Evolutionary conservation across 1,284 basidiomycete species (phyloP).

Genomic region (Fomitopsis betulina): DNA sequence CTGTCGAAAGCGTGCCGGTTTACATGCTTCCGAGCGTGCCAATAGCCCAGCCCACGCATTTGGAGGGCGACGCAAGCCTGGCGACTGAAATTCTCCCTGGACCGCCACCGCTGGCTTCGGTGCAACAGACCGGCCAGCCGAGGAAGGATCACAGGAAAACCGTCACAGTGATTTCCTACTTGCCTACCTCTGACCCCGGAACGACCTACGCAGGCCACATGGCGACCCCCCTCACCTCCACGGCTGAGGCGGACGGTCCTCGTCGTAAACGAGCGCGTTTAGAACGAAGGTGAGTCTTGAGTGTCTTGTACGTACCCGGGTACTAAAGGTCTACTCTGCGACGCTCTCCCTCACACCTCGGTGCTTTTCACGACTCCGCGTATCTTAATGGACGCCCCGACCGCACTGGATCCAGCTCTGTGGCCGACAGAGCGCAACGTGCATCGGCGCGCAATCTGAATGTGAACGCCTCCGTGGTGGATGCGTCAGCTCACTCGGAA

Average conservation of each 20-base stretch:
- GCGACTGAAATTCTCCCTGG: constrained; percentile 84
- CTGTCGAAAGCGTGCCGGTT: constrained; percentile 61
- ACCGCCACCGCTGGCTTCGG: constrained; percentile 63
- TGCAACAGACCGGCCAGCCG: constrained; percentile 52
- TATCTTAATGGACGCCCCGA: neutral
- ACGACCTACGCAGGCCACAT: constrained; percentile 72
- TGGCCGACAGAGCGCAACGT: constrained; percentile 67
- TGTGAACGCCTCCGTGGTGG: constrained; percentile 34
- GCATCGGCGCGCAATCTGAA: constrained; percentile 67
- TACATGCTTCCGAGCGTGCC: constrained; percentile 65
- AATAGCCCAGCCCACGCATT: constrained; percentile 68
- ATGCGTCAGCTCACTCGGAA: constrained; percentile 31
- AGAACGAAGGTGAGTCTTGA: constrained; percentile 61
- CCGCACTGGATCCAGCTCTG: constrained; percentile 32
- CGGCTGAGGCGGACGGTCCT: constrained; percentile 55
- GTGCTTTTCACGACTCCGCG: constrained; percentile 7
- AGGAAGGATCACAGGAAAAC: constrained; percentile 77
- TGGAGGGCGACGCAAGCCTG: constrained; percentile 70
- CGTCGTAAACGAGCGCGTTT: constrained; percentile 67
- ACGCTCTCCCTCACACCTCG: neutral
- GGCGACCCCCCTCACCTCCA: constrained; percentile 44
- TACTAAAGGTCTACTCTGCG: neutral
- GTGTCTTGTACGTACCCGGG: neutral
- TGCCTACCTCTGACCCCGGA: constrained; percentile 76
- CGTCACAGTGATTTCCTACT: constrained; percentile 60